Evolutionary conservation across 345 rosid genomes (phyloP).

Genomic region (Clarkia xantiana): DNA sequence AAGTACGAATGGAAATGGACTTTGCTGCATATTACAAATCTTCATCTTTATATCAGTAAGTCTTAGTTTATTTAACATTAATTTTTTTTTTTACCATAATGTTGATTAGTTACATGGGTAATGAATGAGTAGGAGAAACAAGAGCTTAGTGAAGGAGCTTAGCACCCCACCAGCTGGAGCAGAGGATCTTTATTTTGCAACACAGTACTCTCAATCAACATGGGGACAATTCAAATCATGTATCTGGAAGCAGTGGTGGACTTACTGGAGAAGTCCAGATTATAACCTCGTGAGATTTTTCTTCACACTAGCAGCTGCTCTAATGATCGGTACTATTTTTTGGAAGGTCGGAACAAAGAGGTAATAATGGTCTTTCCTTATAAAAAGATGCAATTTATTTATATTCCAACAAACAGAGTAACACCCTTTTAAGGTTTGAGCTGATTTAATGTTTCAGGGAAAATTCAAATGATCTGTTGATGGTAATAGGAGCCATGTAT

Average conservation of each 20-base stretch:
- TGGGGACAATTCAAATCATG: conserved; percentile 41
- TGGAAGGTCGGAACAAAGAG: conserved; percentile 31
- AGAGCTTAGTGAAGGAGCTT: conserved; percentile 25
- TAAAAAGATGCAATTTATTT: background rate
- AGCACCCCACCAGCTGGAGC: conserved; percentile 31
- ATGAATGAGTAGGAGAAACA: conserved; percentile 18
- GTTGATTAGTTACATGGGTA: no score
- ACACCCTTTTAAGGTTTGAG: background rate
- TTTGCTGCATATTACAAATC: conserved; percentile 30
- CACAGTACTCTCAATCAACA: conserved; percentile 23
- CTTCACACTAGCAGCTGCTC: conserved; percentile 24
- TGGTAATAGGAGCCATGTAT: conserved; percentile 38
- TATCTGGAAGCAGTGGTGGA: conserved; percentile 46
- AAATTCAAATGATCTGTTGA: conserved; percentile 21
- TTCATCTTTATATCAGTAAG: conserved; percentile 28
- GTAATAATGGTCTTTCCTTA: conserved; percentile 11
- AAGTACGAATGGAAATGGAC: conserved; percentile 27
- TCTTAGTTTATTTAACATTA: background rate
- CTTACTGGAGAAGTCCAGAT: conserved; percentile 45
- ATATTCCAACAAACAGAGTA: no score
- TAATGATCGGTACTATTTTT: conserved; percentile 29
- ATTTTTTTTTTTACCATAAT: no score
- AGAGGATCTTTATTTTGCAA: conserved; percentile 23
- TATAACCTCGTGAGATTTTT: conserved; percentile 28
- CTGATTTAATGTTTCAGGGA: conserved; percentile 12